Conservation (phyloP, 768 basidiomycete genomes). For the Nidularia pulvinata region DNA sequence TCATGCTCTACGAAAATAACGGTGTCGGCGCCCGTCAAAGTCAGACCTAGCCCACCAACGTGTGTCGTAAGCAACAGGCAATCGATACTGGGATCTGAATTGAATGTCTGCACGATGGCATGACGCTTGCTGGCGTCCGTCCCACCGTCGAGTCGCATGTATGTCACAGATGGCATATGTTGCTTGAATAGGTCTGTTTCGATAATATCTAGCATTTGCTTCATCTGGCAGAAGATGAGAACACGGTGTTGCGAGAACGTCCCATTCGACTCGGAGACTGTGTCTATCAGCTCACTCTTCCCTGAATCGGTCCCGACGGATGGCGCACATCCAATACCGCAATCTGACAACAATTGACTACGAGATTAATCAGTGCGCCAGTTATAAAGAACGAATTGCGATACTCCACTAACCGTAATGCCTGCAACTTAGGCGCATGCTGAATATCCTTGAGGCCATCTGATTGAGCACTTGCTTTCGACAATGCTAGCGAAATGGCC, state of each 20-base stretch:
- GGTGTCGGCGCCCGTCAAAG: conserved; percentile 96
- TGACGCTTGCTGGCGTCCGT: conserved; percentile 95
- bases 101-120: conserved; percentile 97
- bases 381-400: neutral
- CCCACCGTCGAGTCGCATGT: conserved; percentile 96
- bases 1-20: conserved; percentile 99
- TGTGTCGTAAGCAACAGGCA: conserved; percentile 95
- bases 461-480: conserved; percentile 47
- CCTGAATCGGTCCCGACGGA: conserved; percentile 45
- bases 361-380: conserved; percentile 1
- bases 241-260: conserved; percentile 96
- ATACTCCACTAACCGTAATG: conserved; percentile 66
- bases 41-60: conserved; percentile 95
- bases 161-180: conserved; percentile 94
- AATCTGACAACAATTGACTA: conserved; percentile 93
- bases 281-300: conserved; percentile 70
- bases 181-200: conserved; percentile 90
- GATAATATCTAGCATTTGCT: conserved; percentile 98
- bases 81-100: conserved; percentile 96
- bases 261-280: conserved; percentile 49
- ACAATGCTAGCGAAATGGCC: conserved; percentile 56
- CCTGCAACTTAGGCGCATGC: conserved; percentile 93
- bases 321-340: conserved; percentile 79
- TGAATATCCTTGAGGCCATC: conserved; percentile 71
- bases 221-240: conserved; percentile 99